Evolutionary conservation across 768 basidiomycete genomes (phyloP).

Genomic region (Serpula lacrymans): DNA sequence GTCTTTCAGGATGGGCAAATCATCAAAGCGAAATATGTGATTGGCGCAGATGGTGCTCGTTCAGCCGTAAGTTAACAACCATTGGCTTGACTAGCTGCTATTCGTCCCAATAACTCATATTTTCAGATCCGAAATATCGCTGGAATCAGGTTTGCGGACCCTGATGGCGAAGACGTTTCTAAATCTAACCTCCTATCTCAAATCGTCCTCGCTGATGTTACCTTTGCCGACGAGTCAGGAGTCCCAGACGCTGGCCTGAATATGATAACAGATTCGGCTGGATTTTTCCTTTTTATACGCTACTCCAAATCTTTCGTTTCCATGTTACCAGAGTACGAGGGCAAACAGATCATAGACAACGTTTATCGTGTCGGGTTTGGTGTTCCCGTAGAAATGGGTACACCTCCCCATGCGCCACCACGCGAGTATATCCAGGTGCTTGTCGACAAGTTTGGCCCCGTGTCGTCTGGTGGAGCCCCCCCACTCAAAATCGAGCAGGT

Average conservation of each 20-base stretch:
- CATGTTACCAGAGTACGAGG: no score
- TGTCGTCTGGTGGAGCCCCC: constrained; percentile 26
- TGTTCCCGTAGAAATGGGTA: constrained; percentile 25
- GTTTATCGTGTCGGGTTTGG: constrained; percentile 37
- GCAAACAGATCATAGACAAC: neutral
- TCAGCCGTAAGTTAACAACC: constrained; percentile 35
- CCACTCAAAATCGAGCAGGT: constrained; percentile 30
- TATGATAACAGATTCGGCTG: no score
- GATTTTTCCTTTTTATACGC: no score
- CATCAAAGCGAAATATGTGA: constrained; percentile 42
- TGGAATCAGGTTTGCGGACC: constrained; percentile 44
- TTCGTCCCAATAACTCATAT: no score
- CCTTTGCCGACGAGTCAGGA: no score
- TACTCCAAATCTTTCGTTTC: no score
- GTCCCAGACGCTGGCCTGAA: no score
- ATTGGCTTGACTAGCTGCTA: no score
- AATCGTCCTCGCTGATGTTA: constrained; percentile 47
- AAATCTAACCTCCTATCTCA: constrained; percentile 29
- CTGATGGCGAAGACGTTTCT: constrained; percentile 28
- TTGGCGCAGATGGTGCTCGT: constrained; percentile 50
- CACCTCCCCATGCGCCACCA: constrained; percentile 30
- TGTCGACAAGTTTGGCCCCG: constrained; percentile 34
- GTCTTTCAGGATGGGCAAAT: constrained; percentile 43
- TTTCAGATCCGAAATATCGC: constrained; percentile 39
- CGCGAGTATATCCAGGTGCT: constrained; percentile 36